phyloP scores from a whole-genome alignment of 805 yeast genomes.

The Millerago galiae region DNA sequence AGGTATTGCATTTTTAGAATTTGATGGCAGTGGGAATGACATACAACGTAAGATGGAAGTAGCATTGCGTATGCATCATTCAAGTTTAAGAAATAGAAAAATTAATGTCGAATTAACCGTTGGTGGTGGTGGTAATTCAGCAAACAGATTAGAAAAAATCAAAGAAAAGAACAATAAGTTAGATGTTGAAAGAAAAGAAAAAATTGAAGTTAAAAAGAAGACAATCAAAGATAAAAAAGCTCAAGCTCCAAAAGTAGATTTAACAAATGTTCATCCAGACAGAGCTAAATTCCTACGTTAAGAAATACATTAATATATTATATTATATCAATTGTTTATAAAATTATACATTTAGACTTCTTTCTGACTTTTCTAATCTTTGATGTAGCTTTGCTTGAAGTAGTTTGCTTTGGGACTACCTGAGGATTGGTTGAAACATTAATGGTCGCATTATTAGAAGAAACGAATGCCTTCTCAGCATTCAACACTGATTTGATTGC shows the following conservation, averaged over 20 bases:
- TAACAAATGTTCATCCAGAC: conserved; percentile 50
- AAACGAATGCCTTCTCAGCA: conserved; percentile 14
- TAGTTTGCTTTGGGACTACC: background rate
- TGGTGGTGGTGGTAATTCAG: conserved; percentile 95
- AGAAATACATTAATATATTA: background rate
- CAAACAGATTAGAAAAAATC: conserved; percentile 59
- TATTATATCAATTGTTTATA: conserved; percentile 23
- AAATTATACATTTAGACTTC: conserved; percentile 42
- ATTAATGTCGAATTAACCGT: conserved; percentile 95
- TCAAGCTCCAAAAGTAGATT: conserved; percentile 16
- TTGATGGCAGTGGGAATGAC: conserved; percentile 46
- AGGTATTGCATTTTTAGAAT: conserved; percentile 91
- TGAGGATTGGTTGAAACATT: background rate
- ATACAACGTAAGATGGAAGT: conserved; percentile 77
- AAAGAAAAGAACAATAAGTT: conserved; percentile 73
- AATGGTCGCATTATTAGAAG: background rate
- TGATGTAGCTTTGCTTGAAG: background rate
- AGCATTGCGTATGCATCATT: conserved; percentile 81
- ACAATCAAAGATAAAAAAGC: conserved; percentile 25
- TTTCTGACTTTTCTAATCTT: conserved; percentile 31
- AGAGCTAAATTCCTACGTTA: conserved; percentile 44
- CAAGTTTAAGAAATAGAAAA: conserved; percentile 59
- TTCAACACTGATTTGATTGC: conserved; percentile 65
- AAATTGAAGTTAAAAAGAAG: conserved; percentile 43
- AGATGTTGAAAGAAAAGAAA: conserved; percentile 58